Conservation (phyloP, 1,139 yeast genomes). For the Hemisphaericaspora lyxosophila region DNA sequence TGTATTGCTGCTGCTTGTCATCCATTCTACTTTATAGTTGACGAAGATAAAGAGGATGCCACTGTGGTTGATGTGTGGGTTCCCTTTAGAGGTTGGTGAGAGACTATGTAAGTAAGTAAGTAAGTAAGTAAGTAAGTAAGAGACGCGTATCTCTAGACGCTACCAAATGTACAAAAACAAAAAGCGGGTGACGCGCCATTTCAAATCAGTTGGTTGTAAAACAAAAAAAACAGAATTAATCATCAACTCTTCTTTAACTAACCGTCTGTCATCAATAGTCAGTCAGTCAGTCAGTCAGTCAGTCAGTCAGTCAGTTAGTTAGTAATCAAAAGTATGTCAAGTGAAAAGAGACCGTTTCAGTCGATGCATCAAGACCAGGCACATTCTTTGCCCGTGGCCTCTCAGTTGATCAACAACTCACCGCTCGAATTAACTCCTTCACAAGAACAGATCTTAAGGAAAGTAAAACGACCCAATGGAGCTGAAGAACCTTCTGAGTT, state of each 20-base stretch:
- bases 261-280: background rate
- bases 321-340: constrained; percentile 9
- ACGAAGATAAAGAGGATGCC: constrained; percentile 41
- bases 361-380: constrained; percentile 14
- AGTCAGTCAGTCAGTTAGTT: background rate
- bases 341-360: constrained; percentile 12
- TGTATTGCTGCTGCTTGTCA: constrained; percentile 71
- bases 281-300: too few species aligned
- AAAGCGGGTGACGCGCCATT: too few species aligned
- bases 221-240: background rate
- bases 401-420: constrained; percentile 23
- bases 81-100: constrained; percentile 59
- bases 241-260: background rate
- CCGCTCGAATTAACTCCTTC: constrained; percentile 24
- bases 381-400: constrained; percentile 41
- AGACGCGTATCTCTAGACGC: background rate
- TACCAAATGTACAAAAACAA: background rate
- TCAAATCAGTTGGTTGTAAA: too few species aligned
- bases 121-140: background rate
- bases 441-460: constrained; percentile 37
- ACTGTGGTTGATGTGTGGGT: constrained; percentile 66
- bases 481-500: constrained; percentile 56
- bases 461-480: constrained; percentile 35
- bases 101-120: too few species aligned
- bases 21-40: constrained; percentile 58